phyloP scores from a whole-genome alignment of 768 basidiomycete species.

The Mrakia gelida region DNA sequence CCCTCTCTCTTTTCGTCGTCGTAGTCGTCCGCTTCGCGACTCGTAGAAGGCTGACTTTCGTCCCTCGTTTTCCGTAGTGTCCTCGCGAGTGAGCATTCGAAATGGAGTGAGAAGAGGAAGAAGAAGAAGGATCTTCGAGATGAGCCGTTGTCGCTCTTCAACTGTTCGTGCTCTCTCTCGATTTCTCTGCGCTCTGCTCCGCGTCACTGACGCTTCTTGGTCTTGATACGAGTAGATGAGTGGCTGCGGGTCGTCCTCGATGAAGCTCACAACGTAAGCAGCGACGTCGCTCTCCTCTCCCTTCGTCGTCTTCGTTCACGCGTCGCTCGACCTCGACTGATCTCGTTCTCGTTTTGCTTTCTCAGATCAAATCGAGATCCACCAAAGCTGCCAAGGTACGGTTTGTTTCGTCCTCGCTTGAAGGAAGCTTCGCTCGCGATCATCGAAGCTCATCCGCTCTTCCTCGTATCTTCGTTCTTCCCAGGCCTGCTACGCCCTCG shows the following conservation, averaged over 20 bases:
- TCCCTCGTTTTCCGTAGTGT: not conserved
- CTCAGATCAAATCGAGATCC: constrained; percentile 70
- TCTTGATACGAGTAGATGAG: constrained; percentile 52
- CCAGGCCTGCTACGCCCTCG: constrained; percentile 69
- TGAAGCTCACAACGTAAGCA: constrained; percentile 70
- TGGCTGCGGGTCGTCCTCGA: constrained; percentile 78
- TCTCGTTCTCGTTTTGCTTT: not conserved
- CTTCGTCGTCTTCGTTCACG: not conserved
- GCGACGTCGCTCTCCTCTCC: not conserved
- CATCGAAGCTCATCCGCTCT: not conserved
- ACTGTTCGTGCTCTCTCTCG: constrained; percentile 8
- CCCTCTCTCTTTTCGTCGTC: not conserved
- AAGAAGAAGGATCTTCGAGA: constrained; percentile 14
- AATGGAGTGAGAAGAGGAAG: constrained; percentile 16
- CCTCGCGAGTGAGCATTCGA: constrained; percentile 17
- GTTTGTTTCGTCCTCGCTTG: constrained; percentile 65
- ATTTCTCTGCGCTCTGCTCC: too few species aligned
- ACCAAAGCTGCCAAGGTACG: constrained; percentile 83
- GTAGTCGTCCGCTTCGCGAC: too few species aligned
- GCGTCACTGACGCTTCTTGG: not conserved
- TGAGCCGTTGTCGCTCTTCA: constrained; percentile 14
- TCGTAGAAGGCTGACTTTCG: not conserved
- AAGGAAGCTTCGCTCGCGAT: not conserved
- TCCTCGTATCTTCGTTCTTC: not conserved
- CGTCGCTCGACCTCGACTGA: not conserved